Base-by-base conservation (phyloP, 768 basidiomycete genomes). In the Amanita thiersii region DNA sequence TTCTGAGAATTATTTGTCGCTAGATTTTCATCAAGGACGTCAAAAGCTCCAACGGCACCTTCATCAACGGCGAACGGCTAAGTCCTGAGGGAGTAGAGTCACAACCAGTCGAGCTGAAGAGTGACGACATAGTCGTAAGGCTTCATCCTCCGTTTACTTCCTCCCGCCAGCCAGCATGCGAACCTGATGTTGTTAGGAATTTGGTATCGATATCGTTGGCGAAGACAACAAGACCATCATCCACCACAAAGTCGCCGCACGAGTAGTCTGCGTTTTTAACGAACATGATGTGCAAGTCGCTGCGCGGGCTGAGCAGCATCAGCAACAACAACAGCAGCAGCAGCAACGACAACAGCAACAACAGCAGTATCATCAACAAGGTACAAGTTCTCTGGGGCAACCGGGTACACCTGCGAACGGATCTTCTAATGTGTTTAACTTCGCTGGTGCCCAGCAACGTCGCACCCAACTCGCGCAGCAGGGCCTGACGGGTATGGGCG, bases 11-110 rank as follows among this genome's bases (percentile, higher is more conserved):
- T n/a, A n/a, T n/a, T n/a, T n/a, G n/a, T 36, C 33, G 3, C 23
- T 34, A 97, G 91, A 92, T 98, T 62, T 94, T 67, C 69, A 98
- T 99, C 71, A 94, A 91, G 63, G 96, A 98, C 61, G 91, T 97
- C 57, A 94, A 94, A 68, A 90, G 86, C 50, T 92, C 89, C 1
- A 99, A 99, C 50, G 96, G 96, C 1, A 99, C 96, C 4, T 99
- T 98, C 58, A 92, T 99, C 59, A 97, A 99, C 52, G 83, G 89
- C 43, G 91, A 98, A 50, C 75, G 96, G 29, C 79, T 98, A 36
- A 89, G 85, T 48, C 72, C 73, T 3, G 94, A 99, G 58, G 83
- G 88, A 25, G 70, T 86, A 45, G 93, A 97, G 64, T 89, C 86
- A 0, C 87, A 93, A 15, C 89, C 92, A 0, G 92, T 79, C 50